Evolutionary conservation across 352 stramenopile genomes (phyloP).

Genomic region (Phytophthora multivora): DNA sequence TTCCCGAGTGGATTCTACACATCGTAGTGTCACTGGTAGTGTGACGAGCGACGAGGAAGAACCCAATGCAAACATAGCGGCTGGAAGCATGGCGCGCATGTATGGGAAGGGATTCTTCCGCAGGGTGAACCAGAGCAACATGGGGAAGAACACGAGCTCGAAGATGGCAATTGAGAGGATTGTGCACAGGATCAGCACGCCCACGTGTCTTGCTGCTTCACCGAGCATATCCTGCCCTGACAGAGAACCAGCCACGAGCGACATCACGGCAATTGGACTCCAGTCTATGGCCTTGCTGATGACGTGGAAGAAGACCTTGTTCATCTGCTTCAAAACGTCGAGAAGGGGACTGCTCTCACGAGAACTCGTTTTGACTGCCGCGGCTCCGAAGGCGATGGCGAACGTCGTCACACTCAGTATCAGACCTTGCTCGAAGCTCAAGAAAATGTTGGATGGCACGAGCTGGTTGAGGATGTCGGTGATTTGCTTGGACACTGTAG

Average conservation of each 20-base stretch:
- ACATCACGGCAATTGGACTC: slow-evolving; percentile 70
- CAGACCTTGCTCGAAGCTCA: slow-evolving; percentile 51
- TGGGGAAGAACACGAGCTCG: slow-evolving; percentile 60
- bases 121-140: slow-evolving; percentile 51
- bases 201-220: slow-evolving; percentile 52
- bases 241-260: slow-evolving; percentile 70
- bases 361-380: slow-evolving; percentile 49
- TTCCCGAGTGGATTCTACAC: slow-evolving; percentile 61
- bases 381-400: slow-evolving; percentile 61
- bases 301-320: slow-evolving; percentile 71
- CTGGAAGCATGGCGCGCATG: slow-evolving; percentile 69
- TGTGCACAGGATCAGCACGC: slow-evolving; percentile 61
- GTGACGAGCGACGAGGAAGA: slow-evolving; percentile 72
- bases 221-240: slow-evolving; percentile 49
- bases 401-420: slow-evolving; percentile 74
- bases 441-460: slow-evolving; percentile 63
- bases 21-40: slow-evolving; percentile 69
- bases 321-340: slow-evolving; percentile 68
- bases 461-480: slow-evolving; percentile 59
- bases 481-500: slow-evolving; percentile 58
- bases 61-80: slow-evolving; percentile 67
- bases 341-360: slow-evolving; percentile 64
- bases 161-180: slow-evolving; percentile 51
- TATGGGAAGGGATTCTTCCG: slow-evolving; percentile 59
- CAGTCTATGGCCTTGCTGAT: slow-evolving; percentile 70